Evolutionary conservation across 208 protist species (phyloP).

Genomic region (Trypanosoma lewisi): DNA sequence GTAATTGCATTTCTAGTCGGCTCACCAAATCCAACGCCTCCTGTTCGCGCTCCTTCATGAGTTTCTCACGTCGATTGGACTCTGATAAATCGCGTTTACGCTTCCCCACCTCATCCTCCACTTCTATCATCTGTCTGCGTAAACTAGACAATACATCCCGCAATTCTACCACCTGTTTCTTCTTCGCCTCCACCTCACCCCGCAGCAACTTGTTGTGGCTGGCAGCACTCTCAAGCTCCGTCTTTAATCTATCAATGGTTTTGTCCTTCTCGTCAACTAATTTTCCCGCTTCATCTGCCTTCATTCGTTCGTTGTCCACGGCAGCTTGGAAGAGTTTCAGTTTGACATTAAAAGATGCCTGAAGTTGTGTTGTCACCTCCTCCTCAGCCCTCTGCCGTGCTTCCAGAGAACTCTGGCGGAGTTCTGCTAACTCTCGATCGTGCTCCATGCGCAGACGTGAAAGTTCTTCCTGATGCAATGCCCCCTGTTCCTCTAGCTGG

Average conservation of each 20-base stretch:
- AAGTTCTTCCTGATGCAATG: conserved; percentile 35
- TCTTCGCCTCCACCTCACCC: conserved; percentile 26
- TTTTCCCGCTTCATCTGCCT: conserved; percentile 22
- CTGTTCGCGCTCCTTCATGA: conserved; percentile 25
- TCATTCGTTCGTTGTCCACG: conserved; percentile 50
- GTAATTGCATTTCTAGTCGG: conserved; percentile 34
- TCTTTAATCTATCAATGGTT: conserved; percentile 1
- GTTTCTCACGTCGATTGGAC: conserved; percentile 27
- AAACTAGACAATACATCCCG: conserved; percentile 1
- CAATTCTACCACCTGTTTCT: conserved; percentile 2
- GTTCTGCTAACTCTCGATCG: conserved; percentile 39
- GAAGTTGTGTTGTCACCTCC: conserved; percentile 48
- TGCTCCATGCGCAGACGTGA: conserved; percentile 48
- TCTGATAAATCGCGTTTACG: conserved; percentile 24
- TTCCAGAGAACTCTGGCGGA: conserved; percentile 45
- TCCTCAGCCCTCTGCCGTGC: conserved; percentile 40
- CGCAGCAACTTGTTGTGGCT: not conserved
- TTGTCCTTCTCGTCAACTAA: conserved; percentile 10
- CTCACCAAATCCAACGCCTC: conserved; percentile 14
- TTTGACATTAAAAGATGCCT: conserved; percentile 55
- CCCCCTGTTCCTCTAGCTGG: conserved; percentile 38
- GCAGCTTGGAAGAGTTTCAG: conserved; percentile 41
- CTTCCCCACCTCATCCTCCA: conserved; percentile 24
- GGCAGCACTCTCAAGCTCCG: conserved; percentile 2
- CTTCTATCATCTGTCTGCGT: not conserved